Evolutionary conservation across 371 early-diverging fungal genomes (phyloP), one percentile per base, ranked within the genome.

Genomic region (Capniomyces stellatus): DNA sequence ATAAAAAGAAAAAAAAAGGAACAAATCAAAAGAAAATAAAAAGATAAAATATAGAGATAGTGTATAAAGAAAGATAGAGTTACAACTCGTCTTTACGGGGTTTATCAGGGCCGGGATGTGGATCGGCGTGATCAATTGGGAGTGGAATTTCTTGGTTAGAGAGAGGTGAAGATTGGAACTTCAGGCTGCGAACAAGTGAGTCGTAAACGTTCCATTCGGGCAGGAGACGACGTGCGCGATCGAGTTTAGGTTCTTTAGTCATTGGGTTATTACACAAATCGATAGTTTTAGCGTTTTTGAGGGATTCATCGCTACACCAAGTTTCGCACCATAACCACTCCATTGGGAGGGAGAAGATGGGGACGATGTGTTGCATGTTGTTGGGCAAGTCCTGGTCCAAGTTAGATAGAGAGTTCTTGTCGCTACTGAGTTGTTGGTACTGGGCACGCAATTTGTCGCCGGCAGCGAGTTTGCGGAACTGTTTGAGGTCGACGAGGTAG

Each of bases 261-360:
- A 91, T 68, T 0, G 96, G 96, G 67, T 95, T 93, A 64, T 93
- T 95, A 74, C 96, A 93, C 82, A 96, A 67, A 67, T 96, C 96
- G 60, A 96, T 96, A 0, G 96, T 92, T 69, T 90, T 92, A 2
- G 96, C 96, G 18, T 54, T 78, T 29, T 70, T 72, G 44, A 92
- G 65, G 3, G 80, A 76, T 48, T 75, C 81, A 57, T 92, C 90
- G 29, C 83, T 78, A 63, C 96, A 96, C 94, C 96, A 96, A 3
- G 96, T 96, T 69, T 93, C 92, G 59, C 96, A 96, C 86, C 89
- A 88, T 22, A 88, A 70, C 96, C 96, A 96, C 56, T 92, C 92
- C 59, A 89, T 86, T 0, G 93, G 91, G 60, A 96, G 64, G 2
- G 92, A 89, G 55, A 75, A 76, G 40, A 96, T 93, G 1, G 92